Evolutionary conservation across 2,329 filamentous ascomycete species (phyloP), one percentile per base, ranked within the genome.

Genomic region (Trichoderma brevicompactum): DNA sequence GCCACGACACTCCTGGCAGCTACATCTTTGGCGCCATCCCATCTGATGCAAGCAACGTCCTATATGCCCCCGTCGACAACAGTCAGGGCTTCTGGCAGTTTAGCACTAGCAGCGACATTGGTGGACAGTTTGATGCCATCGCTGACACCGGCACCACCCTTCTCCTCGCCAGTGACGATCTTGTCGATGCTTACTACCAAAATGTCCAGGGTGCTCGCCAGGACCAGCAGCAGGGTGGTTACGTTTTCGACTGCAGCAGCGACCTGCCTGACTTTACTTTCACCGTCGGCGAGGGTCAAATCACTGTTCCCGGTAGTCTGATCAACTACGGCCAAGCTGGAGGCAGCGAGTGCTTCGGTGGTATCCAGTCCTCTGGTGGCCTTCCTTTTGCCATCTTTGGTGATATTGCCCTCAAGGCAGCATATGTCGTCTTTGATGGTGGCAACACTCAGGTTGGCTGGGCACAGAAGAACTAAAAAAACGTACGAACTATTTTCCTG

Each of bases 21-120:
- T 94, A 92, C 77, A 88, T 92, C 72, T 94, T 94, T 71, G 91
- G 91, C 67, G 82, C 77, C 69, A 87, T 94, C 71, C 89, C 93
- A 73, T 73, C 72, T 1, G 79, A 78, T 63, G 87, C 75, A 79
- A 75, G 89, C 40, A 72, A 82, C 2, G 82, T 94, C 71, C 77
- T 82, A 19, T 92, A 87, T 73, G 80, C 88, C 15, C 79, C 83
- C 10, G 81, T 92, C 67, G 85, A 92, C 73, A 81, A 81, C 32
- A 81, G 81, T 13, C 77, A 81, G 28, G 90, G 90, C 8, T 91
- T 88, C 79, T 93, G 90, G 90, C 54, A 65, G 7, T 73, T 71
- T 49, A 71, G 67, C 15, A 68, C 69, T 12, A 65, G 41, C n/a
- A 70, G 70, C 38, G 70, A 70, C 28, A 56, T 65, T 23, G 64